phyloP scores from a whole-genome alignment of 78 protist species.

The Pigoraptor vietnamica region DNA sequence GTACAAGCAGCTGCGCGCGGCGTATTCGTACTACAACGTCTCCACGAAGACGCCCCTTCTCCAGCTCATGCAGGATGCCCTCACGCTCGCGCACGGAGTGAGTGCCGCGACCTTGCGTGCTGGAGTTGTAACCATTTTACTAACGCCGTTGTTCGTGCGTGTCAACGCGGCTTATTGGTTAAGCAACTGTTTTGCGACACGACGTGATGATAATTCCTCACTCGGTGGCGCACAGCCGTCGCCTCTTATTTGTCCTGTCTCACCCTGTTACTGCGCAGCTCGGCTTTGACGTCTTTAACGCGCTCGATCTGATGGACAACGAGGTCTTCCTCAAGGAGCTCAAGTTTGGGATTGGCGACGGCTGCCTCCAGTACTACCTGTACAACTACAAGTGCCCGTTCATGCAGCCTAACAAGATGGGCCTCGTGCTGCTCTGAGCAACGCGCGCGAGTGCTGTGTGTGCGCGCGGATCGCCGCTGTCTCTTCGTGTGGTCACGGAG shows the following conservation, averaged over 20 bases:
- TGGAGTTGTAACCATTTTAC: too few species aligned
- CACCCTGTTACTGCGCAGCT: neutral
- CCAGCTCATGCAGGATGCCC: conserved; percentile 76
- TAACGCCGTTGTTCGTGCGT: too few species aligned
- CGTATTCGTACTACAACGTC: conserved; percentile 91
- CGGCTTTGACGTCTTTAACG: conserved; percentile 92
- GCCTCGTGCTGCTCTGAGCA: conserved; percentile 66
- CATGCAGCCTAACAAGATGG: conserved; percentile 43
- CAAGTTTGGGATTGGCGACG: conserved; percentile 96
- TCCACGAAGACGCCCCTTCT: conserved; percentile 50
- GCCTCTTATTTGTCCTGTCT: too few species aligned
- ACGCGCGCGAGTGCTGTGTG: neutral
- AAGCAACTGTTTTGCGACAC: too few species aligned
- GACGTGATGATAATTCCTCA: neutral
- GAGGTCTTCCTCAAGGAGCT: conserved; percentile 53
- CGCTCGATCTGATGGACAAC: conserved; percentile 90
- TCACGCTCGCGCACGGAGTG: conserved; percentile 65
- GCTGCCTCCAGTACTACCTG: conserved; percentile 85
- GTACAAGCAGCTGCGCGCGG: conserved; percentile 78
- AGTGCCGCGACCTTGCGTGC: neutral
- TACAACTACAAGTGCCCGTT: conserved; percentile 77
- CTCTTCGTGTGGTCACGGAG: neutral
- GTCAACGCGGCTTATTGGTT: too few species aligned
- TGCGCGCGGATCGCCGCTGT: neutral
- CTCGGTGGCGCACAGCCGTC: too few species aligned